Conservation (phyloP, 1,284 basidiomycete species). For the Hymenochaete sp. region DNA sequence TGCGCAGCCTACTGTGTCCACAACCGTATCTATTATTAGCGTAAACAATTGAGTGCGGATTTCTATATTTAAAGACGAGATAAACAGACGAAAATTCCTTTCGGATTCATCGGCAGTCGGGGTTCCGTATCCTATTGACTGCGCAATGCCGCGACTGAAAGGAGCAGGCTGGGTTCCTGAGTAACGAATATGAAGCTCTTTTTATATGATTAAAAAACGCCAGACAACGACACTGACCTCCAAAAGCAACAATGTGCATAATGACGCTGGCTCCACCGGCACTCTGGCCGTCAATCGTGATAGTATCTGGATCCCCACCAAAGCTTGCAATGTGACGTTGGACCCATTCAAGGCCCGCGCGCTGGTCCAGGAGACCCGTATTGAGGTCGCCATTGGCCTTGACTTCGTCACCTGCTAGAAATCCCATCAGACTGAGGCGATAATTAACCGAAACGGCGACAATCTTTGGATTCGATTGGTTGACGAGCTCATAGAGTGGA, state of each 20-base stretch:
- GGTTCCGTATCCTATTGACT: slow-evolving; percentile 38
- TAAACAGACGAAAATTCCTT: slow-evolving; percentile 27
- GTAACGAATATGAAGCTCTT: not conserved
- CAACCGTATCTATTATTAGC: slow-evolving; percentile 26
- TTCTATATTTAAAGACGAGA: not conserved
- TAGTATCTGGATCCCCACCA: slow-evolving; percentile 34
- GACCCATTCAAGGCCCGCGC: slow-evolving; percentile 39
- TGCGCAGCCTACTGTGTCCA: slow-evolving; percentile 29
- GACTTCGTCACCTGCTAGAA: slow-evolving; percentile 35
- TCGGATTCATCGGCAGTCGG: slow-evolving; percentile 27
- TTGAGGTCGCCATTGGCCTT: slow-evolving; percentile 31
- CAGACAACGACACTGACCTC: slow-evolving; percentile 24
- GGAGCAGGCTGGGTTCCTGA: slow-evolving; percentile 30
- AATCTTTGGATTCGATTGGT: slow-evolving; percentile 38
- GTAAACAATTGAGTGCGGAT: not conserved
- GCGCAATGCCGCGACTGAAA: slow-evolving; percentile 33
- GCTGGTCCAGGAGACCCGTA: slow-evolving; percentile 38
- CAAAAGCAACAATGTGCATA: slow-evolving; percentile 36
- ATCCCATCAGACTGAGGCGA: slow-evolving; percentile 46
- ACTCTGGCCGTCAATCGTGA: slow-evolving; percentile 38
- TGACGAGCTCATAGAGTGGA: slow-evolving; percentile 47
- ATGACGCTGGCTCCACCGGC: slow-evolving; percentile 37
- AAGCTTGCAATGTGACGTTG: slow-evolving; percentile 35
- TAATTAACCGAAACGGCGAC: slow-evolving; percentile 49
- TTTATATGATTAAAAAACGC: not conserved